phyloP scores from a whole-genome alignment of 768 basidiomycete genomes.

The Agaricus sinodeliciosus region DNA sequence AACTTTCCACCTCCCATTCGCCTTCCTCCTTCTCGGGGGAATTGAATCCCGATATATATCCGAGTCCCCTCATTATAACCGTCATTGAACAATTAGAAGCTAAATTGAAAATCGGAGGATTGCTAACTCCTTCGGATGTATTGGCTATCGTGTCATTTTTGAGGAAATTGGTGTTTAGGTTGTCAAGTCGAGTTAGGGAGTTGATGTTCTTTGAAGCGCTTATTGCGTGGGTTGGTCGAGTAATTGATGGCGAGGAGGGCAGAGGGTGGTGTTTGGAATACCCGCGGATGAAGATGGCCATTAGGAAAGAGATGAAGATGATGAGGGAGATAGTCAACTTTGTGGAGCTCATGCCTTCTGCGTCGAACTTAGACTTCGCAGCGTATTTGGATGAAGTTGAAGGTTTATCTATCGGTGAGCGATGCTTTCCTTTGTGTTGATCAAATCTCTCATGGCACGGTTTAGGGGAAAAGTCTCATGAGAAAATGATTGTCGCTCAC shows the following conservation, averaged over 20 bases:
- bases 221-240: slow-evolving; percentile 28
- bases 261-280: slow-evolving; percentile 28
- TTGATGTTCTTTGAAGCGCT: slow-evolving; percentile 30
- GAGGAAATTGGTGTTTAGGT: slow-evolving; percentile 52
- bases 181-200: slow-evolving; percentile 49
- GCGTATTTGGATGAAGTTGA: background rate
- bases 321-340: slow-evolving; percentile 6
- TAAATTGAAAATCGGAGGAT: slow-evolving; percentile 45
- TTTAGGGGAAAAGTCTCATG: background rate
- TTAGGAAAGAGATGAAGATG: slow-evolving; percentile 16
- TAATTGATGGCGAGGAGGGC: slow-evolving; percentile 17
- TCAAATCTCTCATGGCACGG: background rate
- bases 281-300: slow-evolving; percentile 18
- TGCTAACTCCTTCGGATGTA: slow-evolving; percentile 52
- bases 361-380: background rate
- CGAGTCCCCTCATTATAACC: slow-evolving; percentile 64
- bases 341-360: background rate
- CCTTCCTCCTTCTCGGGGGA: slow-evolving; percentile 1
- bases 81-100: slow-evolving; percentile 72
- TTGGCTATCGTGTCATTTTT: slow-evolving; percentile 59
- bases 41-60: slow-evolving; percentile 6
- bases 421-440: background rate
- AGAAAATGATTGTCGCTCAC: background rate
- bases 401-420: background rate
- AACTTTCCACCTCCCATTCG: slow-evolving; percentile 19